Base-by-base conservation (phyloP, 495 filamentous ascomycete species). In the Penicillium cosmopolitanum region DNA sequence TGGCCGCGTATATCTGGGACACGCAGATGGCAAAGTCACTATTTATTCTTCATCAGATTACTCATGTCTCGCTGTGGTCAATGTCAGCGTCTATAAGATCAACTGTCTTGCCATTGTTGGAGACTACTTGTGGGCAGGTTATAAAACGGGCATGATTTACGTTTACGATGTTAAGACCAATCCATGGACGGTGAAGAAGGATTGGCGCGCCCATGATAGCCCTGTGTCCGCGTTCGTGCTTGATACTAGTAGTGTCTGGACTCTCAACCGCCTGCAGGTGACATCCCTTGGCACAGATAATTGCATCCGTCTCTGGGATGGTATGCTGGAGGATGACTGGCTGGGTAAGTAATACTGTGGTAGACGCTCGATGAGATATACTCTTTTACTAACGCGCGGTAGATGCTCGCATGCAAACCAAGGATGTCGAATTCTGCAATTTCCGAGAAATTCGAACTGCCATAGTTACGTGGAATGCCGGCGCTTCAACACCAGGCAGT, bases 401-500 rank as follows among this genome's bases (percentile, higher is more conserved):
- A 89, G 93, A 96, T 73, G 72, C 77, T 34, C 86, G 94, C 59
- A 96, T 98, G 93, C 91, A 93, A 69, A 77, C 77, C 34, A 84
- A 85, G 58, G 93, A 97, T 62, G 76, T 80, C 6, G 85, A 94
- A 47, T 98, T 87, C 66, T 97, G 92, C 77, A 81, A 79, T 19
- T 96, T 97, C 75, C 83, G 92, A 18, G 85, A 95, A 65, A 82
- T 98, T 47, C 88, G 83, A 50, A 84, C 89, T 21, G 68, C 89
- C 15, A 84, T 97, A 12, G 76, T 97, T 74, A 97, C 95, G 12
- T 98, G 95, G 95, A 98, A 98, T 72, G 95, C 93, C 21, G 95
- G 95, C 4, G 95, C 95, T 28, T 87, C 88, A 28, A 96, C 93
- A 18, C 95, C 95, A 1, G 86, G 88, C 31, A 90, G 86, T 67